Conservation (phyloP, 176 grass and related monocot species). For the Urochloa ruziziensis region DNA sequence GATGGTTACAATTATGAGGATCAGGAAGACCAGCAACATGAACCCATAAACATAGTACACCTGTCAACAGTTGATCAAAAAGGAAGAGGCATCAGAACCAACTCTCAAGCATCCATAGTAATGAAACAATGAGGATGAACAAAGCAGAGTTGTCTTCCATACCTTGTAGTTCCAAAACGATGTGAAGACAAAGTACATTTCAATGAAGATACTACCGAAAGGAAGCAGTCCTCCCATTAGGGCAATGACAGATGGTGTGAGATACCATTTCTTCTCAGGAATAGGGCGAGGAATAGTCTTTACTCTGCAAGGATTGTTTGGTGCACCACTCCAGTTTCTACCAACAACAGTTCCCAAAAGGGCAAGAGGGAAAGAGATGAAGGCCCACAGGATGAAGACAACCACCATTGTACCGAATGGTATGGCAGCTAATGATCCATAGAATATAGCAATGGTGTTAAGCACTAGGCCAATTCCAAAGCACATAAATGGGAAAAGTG, state of each 20-base stretch:
- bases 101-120: not conserved
- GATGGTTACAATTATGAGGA: conserved; percentile 88
- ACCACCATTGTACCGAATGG: conserved; percentile 95
- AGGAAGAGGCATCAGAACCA: conserved; percentile 22
- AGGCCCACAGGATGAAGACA: conserved; percentile 83
- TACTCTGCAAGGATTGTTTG: conserved; percentile 91
- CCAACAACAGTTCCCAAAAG: conserved; percentile 93
- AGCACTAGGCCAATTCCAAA: conserved; percentile 85
- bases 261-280: conserved; percentile 96
- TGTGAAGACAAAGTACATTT: conserved; percentile 99
- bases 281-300: conserved; percentile 94
- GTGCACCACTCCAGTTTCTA: conserved; percentile 86
- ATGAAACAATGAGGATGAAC: not conserved
- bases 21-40: conserved; percentile 92
- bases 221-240: conserved; percentile 94
- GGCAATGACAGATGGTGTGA: conserved; percentile 80
- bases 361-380: conserved; percentile 85
- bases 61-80: conserved; percentile 41
- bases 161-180: conserved; percentile 99
- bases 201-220: conserved; percentile 96
- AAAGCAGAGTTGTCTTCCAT: conserved; percentile 15
- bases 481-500: conserved; percentile 91
- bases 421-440: conserved; percentile 91
- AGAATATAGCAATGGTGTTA: conserved; percentile 94
- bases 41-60: conserved; percentile 99